Percentiles rank a stretch among this genome's conserved stretches.
Conservation (phyloP, 805 yeast genomes). For the Ogataea pilisensis region DNA sequence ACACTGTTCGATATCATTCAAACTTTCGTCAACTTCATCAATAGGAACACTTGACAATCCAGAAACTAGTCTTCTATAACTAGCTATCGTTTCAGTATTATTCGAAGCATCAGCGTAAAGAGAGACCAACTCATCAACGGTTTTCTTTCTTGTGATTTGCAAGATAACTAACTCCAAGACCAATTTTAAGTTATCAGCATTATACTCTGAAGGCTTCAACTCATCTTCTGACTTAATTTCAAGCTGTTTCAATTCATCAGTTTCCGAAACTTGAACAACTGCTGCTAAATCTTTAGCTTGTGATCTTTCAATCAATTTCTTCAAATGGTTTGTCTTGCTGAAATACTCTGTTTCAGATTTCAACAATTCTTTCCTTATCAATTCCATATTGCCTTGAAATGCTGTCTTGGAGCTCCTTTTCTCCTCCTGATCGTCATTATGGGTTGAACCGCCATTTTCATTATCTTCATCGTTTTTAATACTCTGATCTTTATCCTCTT, state of each 20-base stretch:
- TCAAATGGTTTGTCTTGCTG: slow-evolving; percentile 17
- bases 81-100: slow-evolving; percentile 53
- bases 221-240: slow-evolving; percentile 16
- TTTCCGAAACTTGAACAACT: slow-evolving; percentile 36
- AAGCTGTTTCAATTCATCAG: slow-evolving; percentile 16
- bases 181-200: slow-evolving; percentile 23
- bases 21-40: slow-evolving; percentile 61
- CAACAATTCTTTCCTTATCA: slow-evolving; percentile 14
- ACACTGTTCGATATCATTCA: slow-evolving; percentile 51
- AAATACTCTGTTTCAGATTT: slow-evolving; percentile 16
- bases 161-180: slow-evolving; percentile 44
- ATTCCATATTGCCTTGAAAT: slow-evolving; percentile 6
- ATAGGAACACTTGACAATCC: slow-evolving; percentile 64
- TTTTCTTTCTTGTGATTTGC: slow-evolving; percentile 51
- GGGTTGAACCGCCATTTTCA: too few species aligned
- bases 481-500: slow-evolving; percentile 16
- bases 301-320: slow-evolving; percentile 34
- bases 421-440: too few species aligned
- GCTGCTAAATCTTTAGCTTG: slow-evolving; percentile 44
- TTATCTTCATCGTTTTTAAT: slow-evolving; percentile 13
- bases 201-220: slow-evolving; percentile 19
- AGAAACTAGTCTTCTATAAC: slow-evolving; percentile 64
- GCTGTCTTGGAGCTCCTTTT: too few species aligned
- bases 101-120: slow-evolving; percentile 36
- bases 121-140: slow-evolving; percentile 44